Evolutionary conservation across 2,329 filamentous ascomycete genomes (phyloP).

Genomic region (Drechslerella coelobrocha): DNA sequence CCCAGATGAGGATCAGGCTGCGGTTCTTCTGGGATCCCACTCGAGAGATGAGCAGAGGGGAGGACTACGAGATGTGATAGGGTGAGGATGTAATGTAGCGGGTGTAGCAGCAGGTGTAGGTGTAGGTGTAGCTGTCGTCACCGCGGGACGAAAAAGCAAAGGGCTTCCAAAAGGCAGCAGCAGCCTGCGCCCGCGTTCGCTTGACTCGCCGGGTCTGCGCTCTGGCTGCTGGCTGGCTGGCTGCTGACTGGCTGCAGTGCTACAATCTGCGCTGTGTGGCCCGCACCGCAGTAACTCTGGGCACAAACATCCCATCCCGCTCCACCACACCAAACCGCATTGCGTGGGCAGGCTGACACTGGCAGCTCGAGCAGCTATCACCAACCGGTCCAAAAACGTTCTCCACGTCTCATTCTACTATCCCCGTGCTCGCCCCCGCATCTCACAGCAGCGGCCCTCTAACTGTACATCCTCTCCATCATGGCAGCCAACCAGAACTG

Average conservation of each 20-base stretch:
- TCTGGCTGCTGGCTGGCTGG: neutral
- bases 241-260: conserved; percentile 6
- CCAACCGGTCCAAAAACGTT: neutral
- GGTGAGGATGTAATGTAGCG: too few species aligned
- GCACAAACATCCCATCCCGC: conserved; percentile 28
- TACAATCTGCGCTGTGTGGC: conserved; percentile 38
- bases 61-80: neutral
- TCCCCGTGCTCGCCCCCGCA: neutral
- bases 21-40: too few species aligned
- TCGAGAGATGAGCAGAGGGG: too few species aligned
- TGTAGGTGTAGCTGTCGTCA: neutral
- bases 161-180: conserved; percentile 1
- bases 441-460: neutral
- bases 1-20: too few species aligned
- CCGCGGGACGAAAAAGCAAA: neutral
- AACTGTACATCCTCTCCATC: neutral
- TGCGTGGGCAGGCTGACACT: neutral
- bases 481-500: conserved; percentile 52
- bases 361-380: conserved; percentile 17
- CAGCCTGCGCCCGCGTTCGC: neutral
- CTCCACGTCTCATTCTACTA: conserved; percentile 13
- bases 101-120: neutral
- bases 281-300: conserved; percentile 28
- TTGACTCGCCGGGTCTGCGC: conserved; percentile 1
- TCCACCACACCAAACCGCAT: conserved; percentile 7